These are phyloP conservation scores for Salisapilia sapeloensis DNA, from an alignment of 352 stramenopile species.

Conservation along the genomic window DNA sequence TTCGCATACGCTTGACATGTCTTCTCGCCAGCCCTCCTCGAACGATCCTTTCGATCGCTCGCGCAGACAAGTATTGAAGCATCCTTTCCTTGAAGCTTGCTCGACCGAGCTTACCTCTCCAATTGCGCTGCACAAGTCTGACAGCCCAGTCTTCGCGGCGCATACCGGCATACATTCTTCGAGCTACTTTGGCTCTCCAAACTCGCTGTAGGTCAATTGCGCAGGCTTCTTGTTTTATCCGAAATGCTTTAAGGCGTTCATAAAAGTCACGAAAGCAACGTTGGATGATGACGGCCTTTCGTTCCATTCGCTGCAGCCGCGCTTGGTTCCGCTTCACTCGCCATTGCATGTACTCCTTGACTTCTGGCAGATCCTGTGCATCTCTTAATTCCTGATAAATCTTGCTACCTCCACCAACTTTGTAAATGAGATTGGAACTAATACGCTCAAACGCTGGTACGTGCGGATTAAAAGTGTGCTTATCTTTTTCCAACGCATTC, in stretches of 20 bases:
- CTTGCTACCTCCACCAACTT: conserved; percentile 59
- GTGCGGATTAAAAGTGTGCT: too few relatives aligned
- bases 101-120: conserved; percentile 79
- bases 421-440: conserved; percentile 74
- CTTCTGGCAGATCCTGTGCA: conserved; percentile 29
- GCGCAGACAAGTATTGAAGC: conserved; percentile 54
- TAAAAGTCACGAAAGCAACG: conserved; percentile 79
- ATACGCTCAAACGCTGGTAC: conserved; percentile 79
- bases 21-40: conserved; percentile 57
- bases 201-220: conserved; percentile 77
- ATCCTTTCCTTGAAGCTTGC: conserved; percentile 62
- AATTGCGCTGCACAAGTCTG: conserved; percentile 82
- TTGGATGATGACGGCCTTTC: conserved; percentile 78
- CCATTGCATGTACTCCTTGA: conserved; percentile 95
- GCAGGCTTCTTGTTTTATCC: conserved; percentile 56
- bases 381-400: conserved; percentile 53
- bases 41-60: conserved; percentile 77
- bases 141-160: conserved; percentile 82
- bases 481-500: conserved; percentile 8
- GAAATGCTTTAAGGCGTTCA: conserved; percentile 62
- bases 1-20: conserved; percentile 31
- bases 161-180: conserved; percentile 53
- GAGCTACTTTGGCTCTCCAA: conserved; percentile 71
- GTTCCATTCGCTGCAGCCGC: conserved; percentile 74
- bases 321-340: conserved; percentile 88